A percentile compares a stretch with the other conserved stretches of the same genome.
Conservation (phyloP, 345 rosid species). For the Lumnitzera littorea region DNA sequence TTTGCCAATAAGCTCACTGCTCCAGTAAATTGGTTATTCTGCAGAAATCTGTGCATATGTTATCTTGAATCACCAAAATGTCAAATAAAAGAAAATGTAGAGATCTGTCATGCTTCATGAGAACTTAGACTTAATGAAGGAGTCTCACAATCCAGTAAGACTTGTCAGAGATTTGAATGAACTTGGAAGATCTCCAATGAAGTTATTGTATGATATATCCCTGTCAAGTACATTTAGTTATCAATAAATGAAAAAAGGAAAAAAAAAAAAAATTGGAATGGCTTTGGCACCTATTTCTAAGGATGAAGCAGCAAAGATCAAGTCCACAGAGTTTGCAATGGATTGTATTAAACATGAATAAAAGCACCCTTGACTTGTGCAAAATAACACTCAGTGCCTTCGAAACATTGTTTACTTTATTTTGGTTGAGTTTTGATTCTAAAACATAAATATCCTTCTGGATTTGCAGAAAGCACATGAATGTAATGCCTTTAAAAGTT, state of each 20-base stretch:
- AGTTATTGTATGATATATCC: slow-evolving; percentile 80
- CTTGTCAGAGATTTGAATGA: slow-evolving; percentile 65
- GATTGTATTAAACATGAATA: no score
- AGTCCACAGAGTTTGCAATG: no score
- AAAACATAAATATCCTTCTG: no score
- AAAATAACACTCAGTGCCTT: no score
- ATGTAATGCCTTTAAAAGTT: no score
- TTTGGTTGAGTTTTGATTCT: no score
- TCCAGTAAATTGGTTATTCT: slow-evolving; percentile 81
- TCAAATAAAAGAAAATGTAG: neutral
- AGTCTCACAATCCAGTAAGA: slow-evolving; percentile 63
- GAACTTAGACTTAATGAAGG: neutral
- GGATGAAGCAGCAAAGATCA: no score
- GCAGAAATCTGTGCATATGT: slow-evolving; percentile 53
- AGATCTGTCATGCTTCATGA: neutral
- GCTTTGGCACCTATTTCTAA: no score
- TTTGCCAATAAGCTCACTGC: slow-evolving; percentile 69
- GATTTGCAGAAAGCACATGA: no score
- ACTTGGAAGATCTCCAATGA: slow-evolving; percentile 82
- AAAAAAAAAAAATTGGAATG: neutral
- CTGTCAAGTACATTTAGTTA: slow-evolving; percentile 22
- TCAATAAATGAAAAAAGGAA: neutral
- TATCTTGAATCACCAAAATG: slow-evolving; percentile 3
- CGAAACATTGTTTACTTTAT: no score
- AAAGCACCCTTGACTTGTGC: no score